Evolutionary conservation across 306 rosid genomes (phyloP), one percentile per base, ranked within the genome.

Genomic region (Rosa persica): DNA sequence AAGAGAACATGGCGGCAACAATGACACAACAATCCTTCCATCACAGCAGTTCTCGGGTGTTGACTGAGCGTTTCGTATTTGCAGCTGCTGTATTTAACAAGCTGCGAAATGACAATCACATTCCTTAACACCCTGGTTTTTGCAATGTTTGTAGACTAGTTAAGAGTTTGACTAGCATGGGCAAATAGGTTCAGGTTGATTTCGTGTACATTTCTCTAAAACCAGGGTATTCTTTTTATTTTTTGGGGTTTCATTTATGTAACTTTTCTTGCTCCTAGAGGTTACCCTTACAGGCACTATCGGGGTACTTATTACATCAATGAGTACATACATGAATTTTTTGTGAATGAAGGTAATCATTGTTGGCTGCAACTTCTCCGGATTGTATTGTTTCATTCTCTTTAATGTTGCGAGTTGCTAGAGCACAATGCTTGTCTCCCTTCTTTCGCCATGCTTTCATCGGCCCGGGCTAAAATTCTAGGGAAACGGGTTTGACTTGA

Each of bases 81-180:
- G 81, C 83, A 85, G 90, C 83, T 87, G 80, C 83, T 76, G 83
- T 72, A 72, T 83, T 85, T 82, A 78, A 75, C 85, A 83, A 83
- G 86, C 85, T 82, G 90, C 38, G 70, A 17, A 34, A 70, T 68
- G 80, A 68, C 80, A 22, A 66, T 25, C 82, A 49, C 77, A 73
- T 72, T 67, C 75, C 75, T 77, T 72, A 10, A 75, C 80, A 58
- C 71, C 80, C 76, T 72, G 84, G 76, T 76, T 75, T 79, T 64
- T 16, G 70, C 10, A 70, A 12, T 64, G 80, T 20, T 58, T 72
- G 78, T 80, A 83, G 83, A 55, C 57, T 83, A 70, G 67, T 78
- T 69, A 58, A 58, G 80, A 75, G 67, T 51, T 70, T 34, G 78
- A 70, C 76, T 67, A 49, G 72, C 57, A 38, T 20, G 10, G 70